Base-by-base conservation (phyloP, 768 basidiomycete genomes). In the Trichaptum fuscoviolaceum region DNA sequence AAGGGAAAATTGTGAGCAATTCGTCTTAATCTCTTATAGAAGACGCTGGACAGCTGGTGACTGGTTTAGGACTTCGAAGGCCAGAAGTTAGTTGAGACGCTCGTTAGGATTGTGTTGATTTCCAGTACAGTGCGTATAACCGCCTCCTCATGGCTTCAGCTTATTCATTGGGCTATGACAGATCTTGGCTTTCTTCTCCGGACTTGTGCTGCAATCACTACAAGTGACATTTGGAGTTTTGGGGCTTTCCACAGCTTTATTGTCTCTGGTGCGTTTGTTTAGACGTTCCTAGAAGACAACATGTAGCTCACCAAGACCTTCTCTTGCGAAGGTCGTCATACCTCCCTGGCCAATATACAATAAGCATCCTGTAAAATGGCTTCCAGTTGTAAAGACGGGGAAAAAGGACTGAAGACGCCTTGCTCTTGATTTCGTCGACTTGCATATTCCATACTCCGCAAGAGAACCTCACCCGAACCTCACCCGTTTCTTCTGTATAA, bases 321-420 rank as follows among this genome's bases (percentile, higher is more conserved):
- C 52, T 35, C 18, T 35, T 59, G 20, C 62, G 15, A 68, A 92
- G 91, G 74, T 81, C 61, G 78, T 87, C 15, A 67, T 92, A 4
- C 91, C 91, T 0, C 87, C 87, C 9, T 93, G 91, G 91, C 83
- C 86, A 0, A 77, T 84, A 75, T 90, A 80, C 76, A 89, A 87
- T 69, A 75, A 74, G 17, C 82, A 90, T 71, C 85, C 87, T 18
- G 85, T 89, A 42, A 78, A 81, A 68, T 90, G 88, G 89, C 75
- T 89, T 20, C 80, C 85, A 3, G 71, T 68, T 65, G 67, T 67
- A 61, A 68, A 71, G 57, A 68, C 71, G 34, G 64, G 63, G 57
- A 77, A 82, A 72, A 74, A 75, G 70, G 59, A 61, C 15, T 61
- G 59, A 61, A 15, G 42, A 52, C 3, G 42, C 42, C 15, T 52